Conservation (phyloP, 139 green algal genomes). For the Micromonas pusilla region DNA sequence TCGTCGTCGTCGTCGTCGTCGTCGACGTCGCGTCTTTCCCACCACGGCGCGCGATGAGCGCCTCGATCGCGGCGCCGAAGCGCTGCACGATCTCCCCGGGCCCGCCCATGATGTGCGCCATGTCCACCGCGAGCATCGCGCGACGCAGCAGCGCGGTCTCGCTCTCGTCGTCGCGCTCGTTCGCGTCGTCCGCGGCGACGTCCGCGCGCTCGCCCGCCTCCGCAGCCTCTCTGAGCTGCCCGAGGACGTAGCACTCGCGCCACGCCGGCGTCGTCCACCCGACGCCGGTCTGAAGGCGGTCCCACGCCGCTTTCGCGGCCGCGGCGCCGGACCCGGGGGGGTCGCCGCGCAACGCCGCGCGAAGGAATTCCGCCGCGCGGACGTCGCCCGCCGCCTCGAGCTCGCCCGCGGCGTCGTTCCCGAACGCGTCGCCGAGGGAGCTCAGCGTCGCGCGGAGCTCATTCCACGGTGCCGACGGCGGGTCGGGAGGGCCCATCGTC, state of each 20-base stretch:
- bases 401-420: background rate
- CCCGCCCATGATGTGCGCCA: slow-evolving; percentile 4
- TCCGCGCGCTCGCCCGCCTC: background rate
- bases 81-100: background rate
- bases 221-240: background rate
- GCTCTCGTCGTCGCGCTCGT: background rate
- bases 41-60: background rate
- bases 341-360: background rate
- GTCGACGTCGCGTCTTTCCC: background rate
- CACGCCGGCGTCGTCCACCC: slow-evolving; percentile 3
- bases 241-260: slow-evolving; percentile 19
- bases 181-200: background rate
- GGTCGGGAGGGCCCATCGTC: too few species aligned
- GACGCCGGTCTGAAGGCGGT: background rate
- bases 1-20: background rate
- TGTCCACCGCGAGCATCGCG: slow-evolving; percentile 14
- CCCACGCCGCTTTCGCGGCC: background rate
- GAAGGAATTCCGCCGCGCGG: background rate
- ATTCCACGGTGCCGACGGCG: background rate
- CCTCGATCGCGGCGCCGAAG: background rate
- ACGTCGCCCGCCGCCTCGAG: slow-evolving; percentile 7
- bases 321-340: background rate
- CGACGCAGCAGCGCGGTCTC: background rate
- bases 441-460: background rate
- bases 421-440: background rate